Base-by-base conservation (phyloP, 192 early-diverging fungal genomes). In the Backusella tuberculispora region DNA sequence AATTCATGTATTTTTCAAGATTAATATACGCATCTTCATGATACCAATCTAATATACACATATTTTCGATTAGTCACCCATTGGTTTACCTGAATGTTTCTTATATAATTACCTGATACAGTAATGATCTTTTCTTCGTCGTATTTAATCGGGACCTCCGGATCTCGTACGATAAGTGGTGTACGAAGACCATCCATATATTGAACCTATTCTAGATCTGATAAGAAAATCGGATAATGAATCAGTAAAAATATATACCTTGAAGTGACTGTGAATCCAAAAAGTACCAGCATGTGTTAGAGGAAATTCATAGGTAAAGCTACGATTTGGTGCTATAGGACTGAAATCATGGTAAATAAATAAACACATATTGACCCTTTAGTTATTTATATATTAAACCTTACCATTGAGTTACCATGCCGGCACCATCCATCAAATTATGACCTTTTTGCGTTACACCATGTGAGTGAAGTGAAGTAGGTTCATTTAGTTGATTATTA, bases 161-260 rank as follows among this genome's bases (percentile, higher is more conserved):
- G 86, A 74, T 89, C 83, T 68, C 93, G 83, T 37, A 96, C 79
- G 46, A 94, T 88, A 13, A 96, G 67, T 6, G 95, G 88, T 4
- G 87, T 85, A 41, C 91, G 86, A 63, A 95, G 82, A 45, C 94
- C 95, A 70, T 96, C 94, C 46, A 93, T 90, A 80, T 96, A 96
- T 80, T 95, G 92, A 10, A 67, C 77, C 77, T 79, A 47, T 34
- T 34, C 2, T 15, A 6, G 5, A 73, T 24, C 29, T 38, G 42
- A 46, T 46, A 46, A 66, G 15, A 19, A 63, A 9, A 15, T 19
- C 12, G 29, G 19, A 43, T 26, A 17, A 15, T 56, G 9, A 70
- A 37, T 7, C 42, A 37, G 4, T 69, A 21, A 5, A 24, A 24
- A n/a, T 48, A 21, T 45, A 21, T 72, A 84, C 86, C 42, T 76